A percentile compares a stretch with the other conserved stretches of the same genome.
These are phyloP conservation scores for Stephanodiscus minutulus DNA, from an alignment of 108 stramenopile species.

Conservation along the genomic window DNA sequence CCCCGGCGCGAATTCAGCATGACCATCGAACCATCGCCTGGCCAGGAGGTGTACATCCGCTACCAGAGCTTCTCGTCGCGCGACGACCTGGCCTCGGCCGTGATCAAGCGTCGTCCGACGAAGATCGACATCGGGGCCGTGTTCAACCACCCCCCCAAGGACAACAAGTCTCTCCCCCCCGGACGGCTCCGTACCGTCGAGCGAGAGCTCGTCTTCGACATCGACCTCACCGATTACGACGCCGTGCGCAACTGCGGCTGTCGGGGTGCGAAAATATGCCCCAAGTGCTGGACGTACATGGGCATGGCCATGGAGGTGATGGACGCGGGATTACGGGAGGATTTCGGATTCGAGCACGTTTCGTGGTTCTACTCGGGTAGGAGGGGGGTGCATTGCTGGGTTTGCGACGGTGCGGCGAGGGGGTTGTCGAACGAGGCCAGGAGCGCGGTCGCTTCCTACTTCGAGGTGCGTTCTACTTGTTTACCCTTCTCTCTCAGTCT, in stretches of 20 bases:
- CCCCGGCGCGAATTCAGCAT: constrained; percentile 95
- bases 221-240: constrained; percentile 99
- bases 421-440: constrained; percentile 91
- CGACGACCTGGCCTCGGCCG: constrained; percentile 69
- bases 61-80: constrained; percentile 89
- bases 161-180: constrained; percentile 72
- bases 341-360: constrained; percentile 97
- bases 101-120: constrained; percentile 88
- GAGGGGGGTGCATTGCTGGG: constrained; percentile 99
- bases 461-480: constrained; percentile 77
- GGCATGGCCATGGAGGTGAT: constrained; percentile 93
- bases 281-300: constrained; percentile 97
- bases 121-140: constrained; percentile 99
- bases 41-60: constrained; percentile 97
- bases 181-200: constrained; percentile 82
- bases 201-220: constrained; percentile 99
- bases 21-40: constrained; percentile 85
- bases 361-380: constrained; percentile 99
- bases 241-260: constrained; percentile 96
- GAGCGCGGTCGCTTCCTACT: constrained; percentile 93
- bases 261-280: constrained; percentile 88
- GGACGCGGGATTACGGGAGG: constrained; percentile 83
- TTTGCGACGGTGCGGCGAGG: constrained; percentile 92
- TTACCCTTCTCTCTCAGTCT: no score
- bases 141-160: constrained; percentile 89